Percentiles rank a stretch among this genome's conserved stretches.
Conservation (phyloP, 352 stramenopile species). For the Phytophthora niederhauseri region DNA sequence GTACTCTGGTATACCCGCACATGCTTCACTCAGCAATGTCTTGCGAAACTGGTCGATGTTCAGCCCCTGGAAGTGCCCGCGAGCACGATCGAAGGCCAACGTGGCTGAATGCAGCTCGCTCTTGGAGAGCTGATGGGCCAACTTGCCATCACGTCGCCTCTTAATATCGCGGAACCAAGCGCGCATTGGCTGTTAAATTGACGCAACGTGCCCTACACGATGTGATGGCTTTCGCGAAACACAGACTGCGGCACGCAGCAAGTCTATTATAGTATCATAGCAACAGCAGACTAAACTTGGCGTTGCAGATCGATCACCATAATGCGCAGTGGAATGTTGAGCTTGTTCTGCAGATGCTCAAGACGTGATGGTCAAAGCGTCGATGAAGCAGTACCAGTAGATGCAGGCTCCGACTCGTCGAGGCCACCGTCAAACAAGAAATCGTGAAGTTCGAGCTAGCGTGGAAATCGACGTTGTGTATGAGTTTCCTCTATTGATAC, state of each 20-base stretch:
- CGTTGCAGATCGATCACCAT: not conserved
- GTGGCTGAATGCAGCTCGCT: conserved; percentile 31
- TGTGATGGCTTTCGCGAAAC: not conserved
- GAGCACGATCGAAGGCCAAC: conserved; percentile 49
- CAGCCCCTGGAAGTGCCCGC: conserved; percentile 39
- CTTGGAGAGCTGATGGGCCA: conserved; percentile 26
- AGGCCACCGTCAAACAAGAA: no score
- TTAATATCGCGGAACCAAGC: not conserved
- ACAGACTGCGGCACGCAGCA: not conserved
- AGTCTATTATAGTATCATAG: not conserved
- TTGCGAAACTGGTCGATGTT: conserved; percentile 42
- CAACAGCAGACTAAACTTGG: not conserved
- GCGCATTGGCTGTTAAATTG: not conserved
- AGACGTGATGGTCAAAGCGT: no score
- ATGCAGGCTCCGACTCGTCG: no score
- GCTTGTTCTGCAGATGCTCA: no score
- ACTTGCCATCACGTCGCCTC: not conserved
- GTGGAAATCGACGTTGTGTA: no score
- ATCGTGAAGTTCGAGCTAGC: no score
- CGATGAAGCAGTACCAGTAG: no score
- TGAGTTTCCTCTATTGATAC: no score
- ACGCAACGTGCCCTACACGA: not conserved
- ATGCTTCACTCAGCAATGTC: conserved; percentile 45
- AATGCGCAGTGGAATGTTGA: no score
- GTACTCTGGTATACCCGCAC: conserved; percentile 35